Conservation (phyloP, 371 early-diverging fungal species). For the Rhizopus arrhizus region DNA sequence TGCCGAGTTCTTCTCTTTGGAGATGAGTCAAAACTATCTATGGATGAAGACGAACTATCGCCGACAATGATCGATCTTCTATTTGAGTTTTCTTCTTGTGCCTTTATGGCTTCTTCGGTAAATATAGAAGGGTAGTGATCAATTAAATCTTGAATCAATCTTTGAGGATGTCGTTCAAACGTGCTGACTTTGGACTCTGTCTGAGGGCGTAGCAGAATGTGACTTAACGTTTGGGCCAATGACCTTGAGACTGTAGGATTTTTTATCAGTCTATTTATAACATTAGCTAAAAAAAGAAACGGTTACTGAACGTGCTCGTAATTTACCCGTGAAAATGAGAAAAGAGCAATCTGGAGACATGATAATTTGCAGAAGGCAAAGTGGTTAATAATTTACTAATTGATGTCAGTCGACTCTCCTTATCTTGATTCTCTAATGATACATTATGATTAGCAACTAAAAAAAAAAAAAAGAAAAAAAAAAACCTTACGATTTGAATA, state of each 20-base stretch:
- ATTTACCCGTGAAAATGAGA: slow-evolving; percentile 51
- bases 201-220: slow-evolving; percentile 59
- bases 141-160: slow-evolving; percentile 61
- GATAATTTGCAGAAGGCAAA: slow-evolving; percentile 54
- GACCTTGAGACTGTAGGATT: slow-evolving; percentile 23
- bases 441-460: no score
- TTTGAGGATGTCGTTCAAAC: slow-evolving; percentile 62
- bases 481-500: slow-evolving; percentile 41
- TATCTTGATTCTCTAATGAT: slow-evolving; percentile 41
- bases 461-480: slow-evolving; percentile 47
- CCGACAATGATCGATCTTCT: no score
- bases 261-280: slow-evolving; percentile 6
- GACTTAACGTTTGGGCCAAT: slow-evolving; percentile 36
- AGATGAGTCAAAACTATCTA: no score
- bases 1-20: slow-evolving; percentile 21
- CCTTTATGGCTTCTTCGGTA: slow-evolving; percentile 23
- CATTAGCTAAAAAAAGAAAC: not conserved
- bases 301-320: not conserved
- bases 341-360: slow-evolving; percentile 52
- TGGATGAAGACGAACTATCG: no score
- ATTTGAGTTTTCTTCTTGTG: slow-evolving; percentile 26
- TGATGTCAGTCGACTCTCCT: slow-evolving; percentile 43
- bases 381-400: slow-evolving; percentile 56
- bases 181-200: slow-evolving; percentile 50
- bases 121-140: slow-evolving; percentile 37